Percentiles rank a stretch among this genome's conserved stretches.
These are phyloP conservation scores for Fusarium denticulatum DNA, from an alignment of 2,329 filamentous ascomycete species.

Conservation along the genomic window DNA sequence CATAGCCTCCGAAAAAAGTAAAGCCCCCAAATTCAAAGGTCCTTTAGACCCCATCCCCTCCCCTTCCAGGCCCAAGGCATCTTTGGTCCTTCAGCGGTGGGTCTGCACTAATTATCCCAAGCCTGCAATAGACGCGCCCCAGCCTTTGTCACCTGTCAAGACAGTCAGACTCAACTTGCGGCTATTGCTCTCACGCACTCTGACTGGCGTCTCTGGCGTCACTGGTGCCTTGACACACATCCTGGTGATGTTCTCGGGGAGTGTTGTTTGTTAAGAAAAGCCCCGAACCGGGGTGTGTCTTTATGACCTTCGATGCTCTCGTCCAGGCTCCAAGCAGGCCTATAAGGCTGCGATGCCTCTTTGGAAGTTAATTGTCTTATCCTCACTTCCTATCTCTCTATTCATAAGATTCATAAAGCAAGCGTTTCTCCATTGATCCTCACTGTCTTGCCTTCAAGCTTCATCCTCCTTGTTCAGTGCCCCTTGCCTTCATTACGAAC, in stretches of 20 bases:
- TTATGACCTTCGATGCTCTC: conserved; percentile 27
- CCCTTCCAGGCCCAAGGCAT: conserved; percentile 40
- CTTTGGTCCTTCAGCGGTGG: conserved; percentile 39
- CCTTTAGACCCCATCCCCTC: conserved; percentile 16
- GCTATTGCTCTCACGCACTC: conserved; percentile 42
- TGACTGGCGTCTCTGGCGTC: conserved; percentile 44
- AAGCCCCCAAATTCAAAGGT: conserved; percentile 37
- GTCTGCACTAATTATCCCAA: conserved; percentile 39
- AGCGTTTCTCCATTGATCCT: conserved; percentile 13
- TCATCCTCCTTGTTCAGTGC: conserved; percentile 19
- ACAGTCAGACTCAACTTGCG: conserved; percentile 47
- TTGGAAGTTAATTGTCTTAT: conserved; percentile 45
- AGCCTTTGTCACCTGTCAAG: conserved; percentile 46
- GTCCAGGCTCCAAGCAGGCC: conserved; percentile 47
- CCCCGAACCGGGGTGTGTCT: conserved; percentile 33
- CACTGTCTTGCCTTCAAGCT: conserved; percentile 1
- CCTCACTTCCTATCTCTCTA: conserved; percentile 35
- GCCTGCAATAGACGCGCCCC: conserved; percentile 45
- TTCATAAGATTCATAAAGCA: conserved; percentile 29
- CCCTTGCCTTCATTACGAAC: background rate
- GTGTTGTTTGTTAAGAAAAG: conserved; percentile 21
- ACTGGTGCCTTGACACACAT: conserved; percentile 45
- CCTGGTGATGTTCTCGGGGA: conserved; percentile 27
- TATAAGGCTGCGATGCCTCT: conserved; percentile 68
- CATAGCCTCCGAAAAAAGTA: conserved; percentile 27